phyloP scores from a whole-genome alignment of 129 eudicot genomes.

The Centrapalus pauciflorus region DNA sequence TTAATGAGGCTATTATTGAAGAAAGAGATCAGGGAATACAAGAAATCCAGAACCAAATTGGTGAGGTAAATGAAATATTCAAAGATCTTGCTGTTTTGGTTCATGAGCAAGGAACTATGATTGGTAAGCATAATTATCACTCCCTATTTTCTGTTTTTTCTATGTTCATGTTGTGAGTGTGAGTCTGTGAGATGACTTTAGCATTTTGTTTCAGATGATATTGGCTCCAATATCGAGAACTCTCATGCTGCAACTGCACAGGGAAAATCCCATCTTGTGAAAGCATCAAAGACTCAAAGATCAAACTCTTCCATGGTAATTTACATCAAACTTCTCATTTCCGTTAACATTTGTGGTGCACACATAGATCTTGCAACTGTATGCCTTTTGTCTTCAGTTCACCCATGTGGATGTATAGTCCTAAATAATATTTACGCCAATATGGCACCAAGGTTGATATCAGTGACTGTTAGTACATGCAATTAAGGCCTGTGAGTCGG shows the following conservation, averaged over 20 bases:
- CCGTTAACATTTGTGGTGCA: no score
- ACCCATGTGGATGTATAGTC: no score
- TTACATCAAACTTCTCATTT: no score
- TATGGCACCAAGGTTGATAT: no score
- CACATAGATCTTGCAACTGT: no score
- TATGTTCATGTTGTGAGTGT: background rate
- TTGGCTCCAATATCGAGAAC: constrained; percentile 72
- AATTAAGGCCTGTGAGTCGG: no score
- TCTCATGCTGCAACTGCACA: constrained; percentile 89
- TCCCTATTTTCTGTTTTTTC: background rate
- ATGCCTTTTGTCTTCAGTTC: no score
- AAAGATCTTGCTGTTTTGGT: constrained; percentile 66
- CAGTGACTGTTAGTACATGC: no score
- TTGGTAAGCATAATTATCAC: constrained; percentile 40
- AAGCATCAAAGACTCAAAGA: constrained; percentile 80
- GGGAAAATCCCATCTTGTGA: constrained; percentile 74
- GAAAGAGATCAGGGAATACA: constrained; percentile 80
- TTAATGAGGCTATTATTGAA: constrained; percentile 74
- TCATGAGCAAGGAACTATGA: constrained; percentile 91
- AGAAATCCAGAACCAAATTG: constrained; percentile 60
- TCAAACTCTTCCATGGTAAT: constrained; percentile 92
- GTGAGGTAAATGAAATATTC: constrained; percentile 63
- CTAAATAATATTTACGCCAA: no score
- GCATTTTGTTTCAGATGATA: constrained; percentile 56
- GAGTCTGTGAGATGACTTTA: background rate